These are phyloP conservation scores for Phialemonium atrogriseum DNA, from an alignment of 2,329 filamentous ascomycete species.

Conservation along the genomic window DNA sequence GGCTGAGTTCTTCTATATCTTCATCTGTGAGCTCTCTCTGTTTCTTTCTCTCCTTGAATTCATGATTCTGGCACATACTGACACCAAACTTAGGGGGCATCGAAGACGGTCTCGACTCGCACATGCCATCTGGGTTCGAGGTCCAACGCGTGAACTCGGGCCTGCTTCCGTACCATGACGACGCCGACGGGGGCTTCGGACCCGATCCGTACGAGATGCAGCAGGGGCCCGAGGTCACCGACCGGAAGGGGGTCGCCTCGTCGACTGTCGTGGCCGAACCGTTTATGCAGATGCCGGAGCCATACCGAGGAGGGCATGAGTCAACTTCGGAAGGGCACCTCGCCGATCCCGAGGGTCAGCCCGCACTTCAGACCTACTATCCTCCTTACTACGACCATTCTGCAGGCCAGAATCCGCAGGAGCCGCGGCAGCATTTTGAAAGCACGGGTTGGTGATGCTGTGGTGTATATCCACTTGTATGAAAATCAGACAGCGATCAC, in stretches of 20 bases:
- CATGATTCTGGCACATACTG: too few relatives aligned
- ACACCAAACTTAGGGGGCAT: conserved; percentile 1
- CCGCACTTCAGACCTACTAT: too few relatives aligned
- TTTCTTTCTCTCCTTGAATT: too few relatives aligned
- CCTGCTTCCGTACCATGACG: not conserved
- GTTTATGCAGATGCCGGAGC: not conserved
- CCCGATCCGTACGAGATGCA: too few relatives aligned
- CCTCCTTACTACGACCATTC: conserved; percentile 2
- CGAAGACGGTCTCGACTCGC: conserved; percentile 1
- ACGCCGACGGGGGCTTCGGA: not conserved
- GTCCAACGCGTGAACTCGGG: conserved; percentile 1
- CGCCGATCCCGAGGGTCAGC: too few relatives aligned
- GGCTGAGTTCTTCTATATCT: conserved; percentile 13
- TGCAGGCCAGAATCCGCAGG: not conserved
- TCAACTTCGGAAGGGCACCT: too few relatives aligned
- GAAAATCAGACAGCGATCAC: too few relatives aligned
- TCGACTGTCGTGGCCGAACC: not conserved
- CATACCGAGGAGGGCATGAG: too few relatives aligned
- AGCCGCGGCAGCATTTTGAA: conserved; percentile 1
- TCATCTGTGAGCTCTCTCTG: conserved; percentile 12
- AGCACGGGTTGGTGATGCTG: not conserved
- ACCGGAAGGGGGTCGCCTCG: not conserved
- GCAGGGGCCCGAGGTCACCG: not conserved
- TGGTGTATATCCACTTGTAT: too few relatives aligned
- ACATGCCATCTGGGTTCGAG: conserved; percentile 2